phyloP scores from a whole-genome alignment of 768 basidiomycete species.

The Pisolithus albus region DNA sequence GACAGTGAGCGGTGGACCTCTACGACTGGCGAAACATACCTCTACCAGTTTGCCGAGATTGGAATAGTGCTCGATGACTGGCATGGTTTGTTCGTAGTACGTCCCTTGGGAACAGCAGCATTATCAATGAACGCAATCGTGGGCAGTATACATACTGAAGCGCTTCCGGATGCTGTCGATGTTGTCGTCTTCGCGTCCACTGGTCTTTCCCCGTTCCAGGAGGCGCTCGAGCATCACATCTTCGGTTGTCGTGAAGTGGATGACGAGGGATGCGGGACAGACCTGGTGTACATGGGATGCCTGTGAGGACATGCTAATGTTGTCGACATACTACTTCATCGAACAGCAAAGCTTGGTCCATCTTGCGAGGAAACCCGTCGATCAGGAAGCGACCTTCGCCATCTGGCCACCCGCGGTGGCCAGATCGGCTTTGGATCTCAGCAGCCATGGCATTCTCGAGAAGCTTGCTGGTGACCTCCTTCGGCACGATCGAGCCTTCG shows the following conservation, averaged over 20 bases:
- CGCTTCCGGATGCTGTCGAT: conserved; percentile 89
- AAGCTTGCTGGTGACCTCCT: conserved; percentile 94
- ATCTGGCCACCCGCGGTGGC: conserved; percentile 55
- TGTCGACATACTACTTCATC: conserved; percentile 64
- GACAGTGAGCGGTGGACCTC: not conserved
- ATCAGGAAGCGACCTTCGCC: conserved; percentile 85
- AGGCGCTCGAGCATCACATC: conserved; percentile 82
- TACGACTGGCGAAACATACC: conserved; percentile 33
- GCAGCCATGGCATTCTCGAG: conserved; percentile 86
- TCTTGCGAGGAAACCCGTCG: conserved; percentile 96
- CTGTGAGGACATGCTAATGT: not conserved
- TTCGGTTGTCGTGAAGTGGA: conserved; percentile 86
- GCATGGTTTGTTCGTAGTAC: conserved; percentile 84
- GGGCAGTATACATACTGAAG: conserved; percentile 56
- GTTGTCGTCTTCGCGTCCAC: conserved; percentile 95
- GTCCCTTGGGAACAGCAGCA: conserved; percentile 43
- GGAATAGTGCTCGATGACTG: conserved; percentile 83
- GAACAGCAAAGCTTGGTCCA: conserved; percentile 94
- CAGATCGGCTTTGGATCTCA: conserved; percentile 40
- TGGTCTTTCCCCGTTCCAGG: conserved; percentile 86
- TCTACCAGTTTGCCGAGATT: conserved; percentile 65
- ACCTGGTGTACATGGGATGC: conserved; percentile 41
- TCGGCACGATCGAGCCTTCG: conserved; percentile 92
- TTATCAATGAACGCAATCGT: not conserved
- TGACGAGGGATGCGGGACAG: conserved; percentile 68